Conservation (phyloP, 169 alveolate species). For the Plasmodium sp. region DNA sequence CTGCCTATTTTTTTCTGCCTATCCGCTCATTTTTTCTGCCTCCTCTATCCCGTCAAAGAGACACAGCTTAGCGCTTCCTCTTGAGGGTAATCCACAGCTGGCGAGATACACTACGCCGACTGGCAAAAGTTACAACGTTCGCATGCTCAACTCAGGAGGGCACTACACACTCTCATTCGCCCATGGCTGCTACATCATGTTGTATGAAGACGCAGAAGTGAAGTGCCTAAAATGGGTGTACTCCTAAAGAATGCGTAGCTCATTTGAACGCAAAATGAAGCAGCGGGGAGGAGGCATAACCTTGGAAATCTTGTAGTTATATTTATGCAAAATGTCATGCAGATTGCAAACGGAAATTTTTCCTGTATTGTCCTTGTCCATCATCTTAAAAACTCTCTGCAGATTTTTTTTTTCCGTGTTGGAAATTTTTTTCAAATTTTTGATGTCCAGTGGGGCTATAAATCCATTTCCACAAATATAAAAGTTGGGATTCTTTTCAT, state of each 20-base stretch:
- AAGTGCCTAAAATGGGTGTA: neutral
- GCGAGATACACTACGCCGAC: neutral
- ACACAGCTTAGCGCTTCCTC: neutral
- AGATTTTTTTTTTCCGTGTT: conserved; percentile 62
- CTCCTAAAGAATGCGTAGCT: neutral
- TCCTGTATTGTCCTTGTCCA: conserved; percentile 73
- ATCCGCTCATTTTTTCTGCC: neutral
- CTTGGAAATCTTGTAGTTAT: conserved; percentile 73
- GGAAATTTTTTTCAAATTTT: conserved; percentile 55
- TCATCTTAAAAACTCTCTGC: conserved; percentile 68
- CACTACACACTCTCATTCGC: neutral
- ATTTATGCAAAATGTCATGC: conserved; percentile 51
- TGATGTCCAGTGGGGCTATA: conserved; percentile 74
- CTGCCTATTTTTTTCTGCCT: neutral
- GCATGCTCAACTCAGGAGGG: neutral
- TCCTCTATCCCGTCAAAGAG: neutral
- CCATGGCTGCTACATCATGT: neutral
- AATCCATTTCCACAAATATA: conserved; percentile 73
- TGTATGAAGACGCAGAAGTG: neutral
- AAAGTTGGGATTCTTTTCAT: conserved; percentile 69
- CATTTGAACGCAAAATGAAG: neutral
- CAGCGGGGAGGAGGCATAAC: neutral
- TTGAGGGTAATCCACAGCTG: neutral
- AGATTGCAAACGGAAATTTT: conserved; percentile 64
- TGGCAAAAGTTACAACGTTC: neutral